Conservation (phyloP, 2,329 filamentous ascomycete species). For the Dactylonectria estremocensis region DNA sequence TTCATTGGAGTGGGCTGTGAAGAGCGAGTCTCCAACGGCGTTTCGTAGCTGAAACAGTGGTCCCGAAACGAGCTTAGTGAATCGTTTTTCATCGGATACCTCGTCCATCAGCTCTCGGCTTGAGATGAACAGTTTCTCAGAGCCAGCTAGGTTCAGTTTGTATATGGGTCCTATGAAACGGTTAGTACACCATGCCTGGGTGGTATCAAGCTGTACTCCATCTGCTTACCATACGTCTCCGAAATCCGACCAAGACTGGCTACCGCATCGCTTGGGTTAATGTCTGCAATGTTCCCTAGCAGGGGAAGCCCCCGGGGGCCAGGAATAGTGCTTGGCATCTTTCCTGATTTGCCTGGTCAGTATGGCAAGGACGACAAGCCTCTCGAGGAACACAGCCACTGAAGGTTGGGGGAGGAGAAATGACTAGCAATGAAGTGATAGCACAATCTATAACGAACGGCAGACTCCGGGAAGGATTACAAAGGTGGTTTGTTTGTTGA, state of each 20-base stretch:
- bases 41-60: slow-evolving; percentile 57
- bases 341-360: neutral
- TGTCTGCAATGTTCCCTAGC: slow-evolving; percentile 26
- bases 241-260: slow-evolving; percentile 20
- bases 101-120: slow-evolving; percentile 62
- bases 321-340: slow-evolving; percentile 22
- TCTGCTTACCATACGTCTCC: slow-evolving; percentile 12
- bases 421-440: neutral
- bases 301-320: slow-evolving; percentile 20
- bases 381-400: too few species aligned
- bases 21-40: slow-evolving; percentile 72
- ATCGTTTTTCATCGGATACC: slow-evolving; percentile 71
- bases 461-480: slow-evolving; percentile 19
- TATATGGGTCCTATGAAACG: slow-evolving; percentile 18
- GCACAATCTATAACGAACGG: slow-evolving; percentile 3
- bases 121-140: slow-evolving; percentile 29
- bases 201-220: neutral
- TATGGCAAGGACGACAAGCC: neutral
- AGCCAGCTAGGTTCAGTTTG: slow-evolving; percentile 21
- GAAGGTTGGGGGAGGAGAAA: neutral
- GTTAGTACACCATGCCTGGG: neutral
- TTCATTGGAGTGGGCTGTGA: slow-evolving; percentile 65
- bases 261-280: slow-evolving; percentile 23
- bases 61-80: slow-evolving; percentile 66
- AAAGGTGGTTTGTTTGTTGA: neutral